A percentile compares a stretch with the other conserved stretches of the same genome.
phyloP scores from a whole-genome alignment of 1,284 basidiomycete genomes.

The Apiotrichum montevideense region DNA sequence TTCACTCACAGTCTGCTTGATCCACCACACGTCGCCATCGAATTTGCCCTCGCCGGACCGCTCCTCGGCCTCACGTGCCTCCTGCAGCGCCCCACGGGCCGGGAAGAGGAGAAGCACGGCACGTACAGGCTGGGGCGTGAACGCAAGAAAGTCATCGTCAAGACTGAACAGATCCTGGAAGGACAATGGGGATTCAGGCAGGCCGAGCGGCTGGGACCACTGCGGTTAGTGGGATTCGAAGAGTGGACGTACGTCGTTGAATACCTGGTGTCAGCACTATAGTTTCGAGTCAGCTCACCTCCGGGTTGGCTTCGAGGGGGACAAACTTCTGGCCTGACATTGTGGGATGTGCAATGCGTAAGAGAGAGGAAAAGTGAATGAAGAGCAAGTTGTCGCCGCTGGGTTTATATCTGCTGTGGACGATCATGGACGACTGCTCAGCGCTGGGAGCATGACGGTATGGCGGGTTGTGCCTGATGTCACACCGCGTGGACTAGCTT shows the following conservation, averaged over 20 bases:
- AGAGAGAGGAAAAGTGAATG: not conserved
- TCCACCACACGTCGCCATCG: conserved; percentile 44
- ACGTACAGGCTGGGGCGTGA: conserved; percentile 65
- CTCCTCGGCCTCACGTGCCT: conserved; percentile 52
- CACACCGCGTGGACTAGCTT: not conserved
- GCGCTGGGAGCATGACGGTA: too few species aligned
- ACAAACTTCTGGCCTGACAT: conserved; percentile 54
- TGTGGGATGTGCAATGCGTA: not conserved
- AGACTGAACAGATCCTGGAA: conserved; percentile 79
- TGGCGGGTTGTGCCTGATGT: not conserved
- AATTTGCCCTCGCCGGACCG: conserved; percentile 25
- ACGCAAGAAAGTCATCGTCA: conserved; percentile 65
- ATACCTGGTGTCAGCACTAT: conserved; percentile 30
- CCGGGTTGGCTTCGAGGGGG: conserved; percentile 69
- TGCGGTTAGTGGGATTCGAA: conserved; percentile 33
- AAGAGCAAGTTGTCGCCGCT: not conserved
- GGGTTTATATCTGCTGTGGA: not conserved
- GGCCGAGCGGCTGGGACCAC: conserved; percentile 72
- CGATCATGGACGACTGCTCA: not conserved
- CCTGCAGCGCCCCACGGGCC: conserved; percentile 53
- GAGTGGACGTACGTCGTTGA: conserved; percentile 38
- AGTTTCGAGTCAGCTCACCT: conserved; percentile 48
- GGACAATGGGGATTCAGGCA: conserved; percentile 54
- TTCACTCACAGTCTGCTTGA: conserved; percentile 49
- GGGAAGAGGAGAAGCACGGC: conserved; percentile 81